Conservation (phyloP, 2,329 filamentous ascomycete species). For the Exophiala sp. region DNA sequence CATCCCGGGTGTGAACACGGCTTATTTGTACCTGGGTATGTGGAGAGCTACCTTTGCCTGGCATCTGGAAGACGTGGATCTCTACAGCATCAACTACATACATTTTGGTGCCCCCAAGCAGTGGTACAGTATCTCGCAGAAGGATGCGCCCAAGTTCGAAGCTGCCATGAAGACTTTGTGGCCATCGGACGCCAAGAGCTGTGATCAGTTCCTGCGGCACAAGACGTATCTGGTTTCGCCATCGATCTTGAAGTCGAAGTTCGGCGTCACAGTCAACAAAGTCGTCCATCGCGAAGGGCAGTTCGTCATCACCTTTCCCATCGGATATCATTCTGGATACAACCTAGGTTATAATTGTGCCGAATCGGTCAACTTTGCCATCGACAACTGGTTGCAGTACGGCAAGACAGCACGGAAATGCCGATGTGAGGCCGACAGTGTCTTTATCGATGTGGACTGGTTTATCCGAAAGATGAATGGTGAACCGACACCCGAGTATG, state of each 20-base stretch:
- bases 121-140: conserved; percentile 98
- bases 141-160: conserved; percentile 87
- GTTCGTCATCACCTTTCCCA: conserved; percentile 97
- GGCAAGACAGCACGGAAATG: conserved; percentile 95
- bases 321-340: conserved; percentile 96
- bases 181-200: conserved; percentile 91
- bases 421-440: conserved; percentile 92
- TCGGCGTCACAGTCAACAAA: conserved; percentile 93
- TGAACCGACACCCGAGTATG: conserved; percentile 56
- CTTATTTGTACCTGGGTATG: conserved; percentile 97
- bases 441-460: conserved; percentile 95
- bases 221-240: conserved; percentile 97
- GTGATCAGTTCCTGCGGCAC: conserved; percentile 91
- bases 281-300: conserved; percentile 93
- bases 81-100: conserved; percentile 99
- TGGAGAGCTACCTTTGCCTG: conserved; percentile 99
- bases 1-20: conserved; percentile 94
- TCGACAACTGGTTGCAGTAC: conserved; percentile 91
- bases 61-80: conserved; percentile 96
- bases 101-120: conserved; percentile 98
- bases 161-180: conserved; percentile 77
- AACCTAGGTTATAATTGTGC: conserved; percentile 98
- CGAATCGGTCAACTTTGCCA: conserved; percentile 96
- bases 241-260: conserved; percentile 75
- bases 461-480: conserved; percentile 91